Percentiles rank a stretch among this genome's conserved stretches.
Conservation (phyloP, 176 grass and related monocot genomes). For the Oryza brachyantha region DNA sequence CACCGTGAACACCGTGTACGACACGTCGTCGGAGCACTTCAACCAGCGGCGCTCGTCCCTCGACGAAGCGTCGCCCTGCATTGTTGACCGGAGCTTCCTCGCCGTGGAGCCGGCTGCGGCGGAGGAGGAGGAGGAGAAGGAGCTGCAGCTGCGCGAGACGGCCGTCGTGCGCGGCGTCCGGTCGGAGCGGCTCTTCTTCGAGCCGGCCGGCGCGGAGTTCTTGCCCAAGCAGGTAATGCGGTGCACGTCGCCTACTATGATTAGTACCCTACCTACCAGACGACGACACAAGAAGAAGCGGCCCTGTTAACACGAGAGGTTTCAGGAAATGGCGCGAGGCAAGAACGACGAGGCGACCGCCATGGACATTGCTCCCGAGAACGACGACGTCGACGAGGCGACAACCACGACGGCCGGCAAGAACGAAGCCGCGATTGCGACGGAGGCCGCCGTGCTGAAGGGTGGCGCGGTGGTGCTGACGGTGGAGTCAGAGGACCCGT, state of each 20-base stretch:
- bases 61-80: constrained; percentile 7
- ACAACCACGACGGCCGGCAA: not conserved
- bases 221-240: constrained; percentile 40
- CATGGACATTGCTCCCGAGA: not conserved
- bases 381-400: not conserved
- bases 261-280: not conserved
- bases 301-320: not conserved
- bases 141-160: constrained; percentile 34
- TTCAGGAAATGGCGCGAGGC: constrained; percentile 10
- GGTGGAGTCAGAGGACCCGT: constrained; percentile 60
- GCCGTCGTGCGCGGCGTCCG: constrained; percentile 52
- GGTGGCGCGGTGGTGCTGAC: constrained; percentile 41
- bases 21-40: constrained; percentile 37
- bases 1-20: constrained; percentile 62
- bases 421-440: not conserved
- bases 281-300: not conserved
- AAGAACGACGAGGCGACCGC: not conserved
- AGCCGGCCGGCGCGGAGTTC: constrained; percentile 49
- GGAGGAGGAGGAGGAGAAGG: constrained; percentile 18
- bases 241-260: not conserved
- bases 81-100: constrained; percentile 1
- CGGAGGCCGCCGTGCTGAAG: constrained; percentile 26
- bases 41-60: constrained; percentile 28
- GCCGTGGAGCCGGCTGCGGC: not conserved
- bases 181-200: constrained; percentile 74